Conservation (phyloP, 1,284 basidiomycete genomes). For the Albatrellus sp. region DNA sequence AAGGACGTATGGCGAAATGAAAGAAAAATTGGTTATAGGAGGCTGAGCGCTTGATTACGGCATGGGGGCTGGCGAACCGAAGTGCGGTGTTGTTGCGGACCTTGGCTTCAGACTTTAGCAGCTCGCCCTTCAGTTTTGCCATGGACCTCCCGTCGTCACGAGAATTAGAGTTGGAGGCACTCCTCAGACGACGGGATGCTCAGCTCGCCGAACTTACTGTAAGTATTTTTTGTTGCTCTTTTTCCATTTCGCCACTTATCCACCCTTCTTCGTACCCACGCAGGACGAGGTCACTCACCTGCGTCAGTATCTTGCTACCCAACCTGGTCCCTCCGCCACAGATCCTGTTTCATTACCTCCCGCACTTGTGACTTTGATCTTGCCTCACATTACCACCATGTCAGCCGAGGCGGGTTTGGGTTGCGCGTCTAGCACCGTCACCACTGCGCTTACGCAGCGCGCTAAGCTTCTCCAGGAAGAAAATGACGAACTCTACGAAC, state of each 20-base stretch:
- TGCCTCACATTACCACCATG: slow-evolving; percentile 43
- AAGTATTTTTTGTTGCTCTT: slow-evolving; percentile 18
- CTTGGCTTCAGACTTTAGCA: not conserved
- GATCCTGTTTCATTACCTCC: slow-evolving; percentile 58
- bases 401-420: slow-evolving; percentile 22
- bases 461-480: slow-evolving; percentile 64
- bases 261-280: not conserved
- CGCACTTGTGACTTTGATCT: slow-evolving; percentile 47
- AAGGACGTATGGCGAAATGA: not conserved
- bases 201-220: slow-evolving; percentile 61
- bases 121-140: slow-evolving; percentile 10
- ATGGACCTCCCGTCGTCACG: slow-evolving; percentile 63
- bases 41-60: slow-evolving; percentile 7
- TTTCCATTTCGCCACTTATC: slow-evolving; percentile 7
- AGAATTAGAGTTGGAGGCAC: slow-evolving; percentile 66
- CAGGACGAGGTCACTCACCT: slow-evolving; percentile 63
- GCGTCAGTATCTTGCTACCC: slow-evolving; percentile 45
- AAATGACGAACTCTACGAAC: slow-evolving; percentile 68
- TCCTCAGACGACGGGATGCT: slow-evolving; percentile 57
- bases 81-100: slow-evolving; percentile 1
- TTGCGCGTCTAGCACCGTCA: slow-evolving; percentile 42
- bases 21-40: not conserved
- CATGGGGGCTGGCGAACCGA: slow-evolving; percentile 3
- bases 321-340: slow-evolving; percentile 42
- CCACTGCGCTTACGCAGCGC: slow-evolving; percentile 58